These are phyloP conservation scores for Aquilaria agallochum DNA, from an alignment of 441 rosid species.

Conservation along the genomic window DNA sequence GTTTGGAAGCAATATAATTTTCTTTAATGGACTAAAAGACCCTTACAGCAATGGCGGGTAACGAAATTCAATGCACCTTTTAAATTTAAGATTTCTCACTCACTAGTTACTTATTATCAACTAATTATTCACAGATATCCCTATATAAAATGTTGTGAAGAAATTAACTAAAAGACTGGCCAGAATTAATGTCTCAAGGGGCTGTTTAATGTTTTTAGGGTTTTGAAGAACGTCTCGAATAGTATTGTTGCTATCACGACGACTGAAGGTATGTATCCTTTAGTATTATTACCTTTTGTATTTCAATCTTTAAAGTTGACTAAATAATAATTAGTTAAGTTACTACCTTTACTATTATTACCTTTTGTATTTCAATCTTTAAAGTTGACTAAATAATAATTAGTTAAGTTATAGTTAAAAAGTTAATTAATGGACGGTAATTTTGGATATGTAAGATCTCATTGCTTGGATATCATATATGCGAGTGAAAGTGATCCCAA, in stretches of 20 bases:
- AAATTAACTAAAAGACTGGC: neutral
- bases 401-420: no score
- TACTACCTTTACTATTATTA: neutral
- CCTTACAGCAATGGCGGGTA: no score
- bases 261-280: constrained; percentile 27
- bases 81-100: no score
- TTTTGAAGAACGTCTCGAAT: constrained; percentile 57
- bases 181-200: no score
- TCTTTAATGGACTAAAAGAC: no score
- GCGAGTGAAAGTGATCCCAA: constrained; percentile 4
- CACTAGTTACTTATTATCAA: neutral
- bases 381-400: no score
- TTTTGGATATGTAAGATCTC: constrained; percentile 40
- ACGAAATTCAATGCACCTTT: constrained; percentile 36
- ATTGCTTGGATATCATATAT: constrained; percentile 51
- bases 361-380: no score
- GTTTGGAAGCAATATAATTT: constrained; percentile 16
- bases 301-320: no score
- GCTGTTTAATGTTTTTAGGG: constrained; percentile 22
- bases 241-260: constrained; percentile 45
- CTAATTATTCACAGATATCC: neutral
- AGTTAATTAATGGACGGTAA: no score
- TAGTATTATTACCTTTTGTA: neutral
- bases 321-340: no score
- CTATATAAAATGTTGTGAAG: neutral